Evolutionary conservation across 345 rosid genomes (phyloP).

Genomic region (Cardamine chenopodiifolia): DNA sequence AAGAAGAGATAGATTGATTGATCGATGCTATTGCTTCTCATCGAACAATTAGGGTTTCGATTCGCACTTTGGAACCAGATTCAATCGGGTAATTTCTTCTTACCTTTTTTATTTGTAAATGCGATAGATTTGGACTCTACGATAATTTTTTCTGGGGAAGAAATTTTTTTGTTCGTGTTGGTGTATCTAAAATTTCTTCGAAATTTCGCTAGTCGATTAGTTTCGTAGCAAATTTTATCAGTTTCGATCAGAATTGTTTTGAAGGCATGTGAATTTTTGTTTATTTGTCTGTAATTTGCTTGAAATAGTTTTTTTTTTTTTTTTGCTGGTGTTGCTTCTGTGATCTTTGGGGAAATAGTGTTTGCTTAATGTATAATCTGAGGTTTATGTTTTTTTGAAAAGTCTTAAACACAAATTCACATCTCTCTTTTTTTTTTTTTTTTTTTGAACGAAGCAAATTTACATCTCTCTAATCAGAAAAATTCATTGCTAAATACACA

Average conservation of each 20-base stretch:
- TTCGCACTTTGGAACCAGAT: slow-evolving; percentile 9
- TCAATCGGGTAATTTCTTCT: slow-evolving; percentile 31
- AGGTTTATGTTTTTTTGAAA: slow-evolving; percentile 1
- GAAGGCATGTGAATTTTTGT: neutral
- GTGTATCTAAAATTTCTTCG: neutral
- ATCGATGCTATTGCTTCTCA: slow-evolving; percentile 22
- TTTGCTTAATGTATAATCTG: slow-evolving; percentile 18
- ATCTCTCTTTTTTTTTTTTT: too few relatives aligned
- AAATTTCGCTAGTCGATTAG: neutral
- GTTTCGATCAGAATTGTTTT: neutral
- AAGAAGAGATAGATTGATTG: neutral
- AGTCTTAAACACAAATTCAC: neutral
- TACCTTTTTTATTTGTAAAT: neutral
- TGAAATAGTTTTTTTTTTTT: neutral
- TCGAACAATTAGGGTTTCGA: slow-evolving; percentile 39
- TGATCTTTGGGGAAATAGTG: neutral
- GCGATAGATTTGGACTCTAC: neutral
- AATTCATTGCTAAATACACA: neutral
- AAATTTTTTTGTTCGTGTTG: neutral
- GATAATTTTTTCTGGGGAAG: neutral
- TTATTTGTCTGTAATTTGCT: neutral
- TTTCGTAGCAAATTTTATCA: neutral
- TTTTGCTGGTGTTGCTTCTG: slow-evolving; percentile 3
- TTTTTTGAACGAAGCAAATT: neutral
- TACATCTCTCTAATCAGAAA: neutral